Base-by-base conservation (phyloP, 1,284 basidiomycete genomes). In the Melampsora abietis-canadensis region DNA sequence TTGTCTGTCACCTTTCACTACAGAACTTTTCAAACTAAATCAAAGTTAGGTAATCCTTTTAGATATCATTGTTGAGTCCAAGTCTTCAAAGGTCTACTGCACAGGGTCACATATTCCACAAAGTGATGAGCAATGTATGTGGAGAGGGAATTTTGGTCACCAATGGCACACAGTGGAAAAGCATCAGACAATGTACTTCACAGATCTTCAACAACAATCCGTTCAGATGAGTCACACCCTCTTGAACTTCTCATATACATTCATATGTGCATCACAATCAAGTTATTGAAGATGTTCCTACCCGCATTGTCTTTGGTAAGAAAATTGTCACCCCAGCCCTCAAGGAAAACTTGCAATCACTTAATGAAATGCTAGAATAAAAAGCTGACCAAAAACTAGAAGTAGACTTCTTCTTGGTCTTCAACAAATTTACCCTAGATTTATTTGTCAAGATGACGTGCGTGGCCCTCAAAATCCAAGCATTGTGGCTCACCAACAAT, bases 1-100 rank as follows among this genome's bases (percentile, higher is more conserved):
- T 8, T 34, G 34, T 8, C 1, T 40, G 37, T 5, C 12, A 12
- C 12, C 37, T 40, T 6, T 40, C 37, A 1, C 37, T 44, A 4
- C 15, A 74, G 70, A 74, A 74, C 27, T 60, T 74, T 54, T 8
- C 51, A 4, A 74, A 74, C 27, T 74, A 59, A 47, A 44, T 60
- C 6, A 74, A 74, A 62, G 70, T 74, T 17, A 66, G 44, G 10
- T 7, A 8, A 40, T 40, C 37, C 4, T 40, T 12, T 12, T 10
- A 40, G 10, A 40, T 8, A 8, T 40, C 10, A 12, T 5, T 10
- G 6, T 40, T 12, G 10, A 30, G 7, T 34, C 14, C 19, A 15
- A 6, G 19, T 54, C 19, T 17, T 19, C 24, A n/a, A 7, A 31
- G 4, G 15, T n/a, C 27, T 65, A 14, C 46, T 65, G 12, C 12